phyloP scores from a whole-genome alignment of 2,329 filamentous ascomycete species.

The Allantophomopsis lycopodina region DNA sequence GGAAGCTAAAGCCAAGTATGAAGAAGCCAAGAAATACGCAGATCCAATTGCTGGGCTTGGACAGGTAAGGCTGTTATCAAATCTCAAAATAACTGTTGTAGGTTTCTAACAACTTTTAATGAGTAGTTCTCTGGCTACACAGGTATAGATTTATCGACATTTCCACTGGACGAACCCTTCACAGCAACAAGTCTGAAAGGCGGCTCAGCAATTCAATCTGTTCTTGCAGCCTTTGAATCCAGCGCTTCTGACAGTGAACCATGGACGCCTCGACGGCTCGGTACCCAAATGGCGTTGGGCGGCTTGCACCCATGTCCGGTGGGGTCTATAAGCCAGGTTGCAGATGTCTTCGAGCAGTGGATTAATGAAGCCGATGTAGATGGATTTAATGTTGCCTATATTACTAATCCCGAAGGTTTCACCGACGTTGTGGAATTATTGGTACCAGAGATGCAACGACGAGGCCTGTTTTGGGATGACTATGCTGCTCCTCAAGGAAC shows the following conservation, averaged over 20 bases:
- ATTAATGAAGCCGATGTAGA: constrained; percentile 56
- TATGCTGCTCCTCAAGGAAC: constrained; percentile 23
- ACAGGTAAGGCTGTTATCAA: constrained; percentile 16
- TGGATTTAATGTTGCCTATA: constrained; percentile 62
- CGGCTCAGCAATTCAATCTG: too few relatives aligned
- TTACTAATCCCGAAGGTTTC: constrained; percentile 51
- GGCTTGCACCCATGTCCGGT: constrained; percentile 51
- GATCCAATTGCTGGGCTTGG: constrained; percentile 50
- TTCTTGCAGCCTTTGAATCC: constrained; percentile 20
- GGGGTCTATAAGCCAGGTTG: constrained; percentile 48
- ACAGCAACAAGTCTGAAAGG: too few relatives aligned
- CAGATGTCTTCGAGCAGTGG: constrained; percentile 55
- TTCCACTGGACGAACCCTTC: constrained; percentile 19
- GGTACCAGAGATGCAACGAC: constrained; percentile 33
- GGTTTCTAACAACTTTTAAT: too few relatives aligned
- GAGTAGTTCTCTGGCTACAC: constrained; percentile 53
- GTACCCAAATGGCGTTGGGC: constrained; percentile 51
- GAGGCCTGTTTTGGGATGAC: constrained; percentile 4
- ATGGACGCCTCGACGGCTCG: constrained; percentile 59
- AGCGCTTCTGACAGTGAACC: constrained; percentile 34
- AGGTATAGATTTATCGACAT: constrained; percentile 45
- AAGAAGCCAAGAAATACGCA: constrained; percentile 44
- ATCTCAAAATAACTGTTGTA: too few relatives aligned
- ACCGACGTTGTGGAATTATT: constrained; percentile 53
- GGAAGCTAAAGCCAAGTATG: constrained; percentile 47